Percentiles rank a stretch among this genome's conserved stretches.
These are phyloP conservation scores for Candida nitratophila DNA, from an alignment of 805 yeast species.

Conservation along the genomic window DNA sequence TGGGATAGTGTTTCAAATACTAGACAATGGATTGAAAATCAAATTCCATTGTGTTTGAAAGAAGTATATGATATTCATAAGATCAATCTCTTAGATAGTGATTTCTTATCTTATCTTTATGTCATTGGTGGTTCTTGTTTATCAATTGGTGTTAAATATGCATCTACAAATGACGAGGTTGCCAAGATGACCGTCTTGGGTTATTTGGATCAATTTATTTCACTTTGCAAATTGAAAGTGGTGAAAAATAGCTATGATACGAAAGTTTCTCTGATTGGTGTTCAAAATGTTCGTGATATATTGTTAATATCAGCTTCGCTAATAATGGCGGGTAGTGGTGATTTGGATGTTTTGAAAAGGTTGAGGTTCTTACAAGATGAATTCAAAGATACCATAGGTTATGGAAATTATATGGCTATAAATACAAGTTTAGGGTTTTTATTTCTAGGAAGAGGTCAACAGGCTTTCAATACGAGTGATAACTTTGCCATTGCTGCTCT, in stretches of 20 bases:
- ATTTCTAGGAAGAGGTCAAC: constrained; percentile 90
- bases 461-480: constrained; percentile 56
- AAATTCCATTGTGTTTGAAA: constrained; percentile 43
- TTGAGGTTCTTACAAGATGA: constrained; percentile 63
- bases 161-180: constrained; percentile 52
- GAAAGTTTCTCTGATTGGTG: constrained; percentile 45
- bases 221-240: constrained; percentile 29
- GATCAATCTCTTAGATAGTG: constrained; percentile 40
- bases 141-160: constrained; percentile 68
- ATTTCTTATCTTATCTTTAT: constrained; percentile 54
- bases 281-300: constrained; percentile 49
- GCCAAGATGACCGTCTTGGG: constrained; percentile 51
- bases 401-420: constrained; percentile 69
- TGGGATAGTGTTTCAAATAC: constrained; percentile 58
- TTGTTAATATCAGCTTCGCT: constrained; percentile 60
- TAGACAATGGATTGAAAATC: constrained; percentile 47
- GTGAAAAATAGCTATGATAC: constrained; percentile 47
- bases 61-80: constrained; percentile 22
- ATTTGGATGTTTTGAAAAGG: constrained; percentile 67
- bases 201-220: constrained; percentile 46
- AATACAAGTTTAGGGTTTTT: constrained; percentile 82
- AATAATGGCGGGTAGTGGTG: constrained; percentile 90
- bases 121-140: constrained; percentile 69
- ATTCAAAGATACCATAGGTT: constrained; percentile 33
- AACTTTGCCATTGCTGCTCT: constrained; percentile 62